Evolutionary conservation across 805 yeast species (phyloP), one percentile per base, ranked within the genome.

Genomic region (Candida namnaoensis): DNA sequence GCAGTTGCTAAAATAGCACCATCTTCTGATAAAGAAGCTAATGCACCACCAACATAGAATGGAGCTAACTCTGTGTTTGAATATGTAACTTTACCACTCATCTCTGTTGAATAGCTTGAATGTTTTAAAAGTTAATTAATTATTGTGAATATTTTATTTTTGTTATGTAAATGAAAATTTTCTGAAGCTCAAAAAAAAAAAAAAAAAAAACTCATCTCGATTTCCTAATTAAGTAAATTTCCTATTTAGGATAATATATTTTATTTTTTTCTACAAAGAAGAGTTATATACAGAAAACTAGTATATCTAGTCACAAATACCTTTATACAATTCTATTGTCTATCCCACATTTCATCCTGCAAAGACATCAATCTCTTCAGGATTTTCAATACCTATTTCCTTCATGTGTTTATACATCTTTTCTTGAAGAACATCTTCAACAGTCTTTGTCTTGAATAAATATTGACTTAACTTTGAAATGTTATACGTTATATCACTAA

Each of bases 41-140:
- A 68, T 3, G 93, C 76, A 6, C 93, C 87, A 26, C 97, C 96
- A 13, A 86, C 76, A 58, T 87, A 93, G 51, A 90, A 80, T 13
- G 99, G 98, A 40, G 77, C 80, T 35, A 91, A 69, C 33, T 62
- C 57, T n/a, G 57, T 50, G 40, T 60, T 60, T 2, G 56, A 45
- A 46, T 61, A 68, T 19, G 65, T 60, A 7, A 55, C 49, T 43
- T 49, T 61, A 24, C 61, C 42, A 45, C 60, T 64, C 61, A 58
- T 57, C 10, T 19, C 19, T 3, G 19, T 19, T 19, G 19, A 19
- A 19, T 19, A 19, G 19, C 7, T 25, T 27, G 11, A 9, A 11
- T 27, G 30, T 9, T 9, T 27, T 11, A 3, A 27, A 27, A 11
- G 11, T 3, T 7, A 27, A 9, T 9, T 27, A 27, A 27, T 4